Evolutionary conservation across 2,329 filamentous ascomycete genomes (phyloP).

Genomic region (Aspergillus pseudonomiae): DNA sequence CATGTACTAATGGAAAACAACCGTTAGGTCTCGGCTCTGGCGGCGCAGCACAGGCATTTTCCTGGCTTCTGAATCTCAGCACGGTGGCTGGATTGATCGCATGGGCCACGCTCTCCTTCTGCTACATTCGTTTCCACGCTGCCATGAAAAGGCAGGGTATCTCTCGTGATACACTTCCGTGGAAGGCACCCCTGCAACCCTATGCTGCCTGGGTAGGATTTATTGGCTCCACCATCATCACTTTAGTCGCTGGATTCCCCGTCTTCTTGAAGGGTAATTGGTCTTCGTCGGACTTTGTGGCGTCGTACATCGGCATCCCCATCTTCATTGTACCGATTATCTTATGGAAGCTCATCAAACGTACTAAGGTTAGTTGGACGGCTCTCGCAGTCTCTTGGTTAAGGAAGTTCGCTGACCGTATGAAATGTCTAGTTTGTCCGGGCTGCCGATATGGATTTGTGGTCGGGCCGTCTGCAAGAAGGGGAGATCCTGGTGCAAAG

Average conservation of each 20-base stretch:
- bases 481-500: slow-evolving; percentile 29
- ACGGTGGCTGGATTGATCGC: slow-evolving; percentile 53
- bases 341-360: slow-evolving; percentile 44
- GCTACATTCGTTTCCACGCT: slow-evolving; percentile 57
- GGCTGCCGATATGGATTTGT: slow-evolving; percentile 32
- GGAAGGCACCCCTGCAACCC: slow-evolving; percentile 56
- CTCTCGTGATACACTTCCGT: slow-evolving; percentile 47
- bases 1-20: background rate
- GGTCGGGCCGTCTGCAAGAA: slow-evolving; percentile 35
- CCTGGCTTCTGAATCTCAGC: slow-evolving; percentile 48
- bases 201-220: slow-evolving; percentile 66
- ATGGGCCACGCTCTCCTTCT: slow-evolving; percentile 49
- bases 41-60: slow-evolving; percentile 42
- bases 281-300: slow-evolving; percentile 40
- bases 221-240: slow-evolving; percentile 61
- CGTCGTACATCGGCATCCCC: slow-evolving; percentile 47
- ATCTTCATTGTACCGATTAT: slow-evolving; percentile 48
- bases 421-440: slow-evolving; percentile 25
- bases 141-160: slow-evolving; percentile 46
- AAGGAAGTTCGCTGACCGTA: slow-evolving; percentile 1
- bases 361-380: slow-evolving; percentile 38
- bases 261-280: slow-evolving; percentile 39
- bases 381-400: background rate
- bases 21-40: slow-evolving; percentile 35
- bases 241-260: slow-evolving; percentile 70